These are phyloP conservation scores for Westerdykella aurantiaca DNA, from an alignment of 2,329 filamentous ascomycete genomes.

Conservation along the genomic window DNA sequence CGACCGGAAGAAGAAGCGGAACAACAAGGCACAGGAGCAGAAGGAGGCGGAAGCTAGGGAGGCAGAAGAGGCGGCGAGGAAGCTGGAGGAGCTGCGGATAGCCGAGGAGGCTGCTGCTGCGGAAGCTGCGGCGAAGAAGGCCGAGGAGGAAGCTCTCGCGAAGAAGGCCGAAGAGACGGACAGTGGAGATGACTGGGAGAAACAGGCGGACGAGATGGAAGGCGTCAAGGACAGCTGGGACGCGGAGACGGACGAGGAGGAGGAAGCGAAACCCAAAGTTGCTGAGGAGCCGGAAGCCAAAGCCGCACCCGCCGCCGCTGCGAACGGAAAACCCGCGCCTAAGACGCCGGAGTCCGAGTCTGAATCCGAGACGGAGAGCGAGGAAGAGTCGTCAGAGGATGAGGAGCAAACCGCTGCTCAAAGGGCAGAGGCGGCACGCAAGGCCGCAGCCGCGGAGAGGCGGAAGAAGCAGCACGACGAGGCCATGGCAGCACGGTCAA, in stretches of 20 bases:
- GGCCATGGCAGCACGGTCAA: conserved; percentile 82
- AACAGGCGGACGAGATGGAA: conserved; percentile 65
- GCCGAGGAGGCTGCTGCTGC: conserved; percentile 63
- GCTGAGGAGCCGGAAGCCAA: conserved; percentile 22
- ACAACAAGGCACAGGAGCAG: conserved; percentile 55
- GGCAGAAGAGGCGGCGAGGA: conserved; percentile 53
- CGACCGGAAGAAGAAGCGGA: conserved; percentile 68
- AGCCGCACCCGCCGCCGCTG: conserved; percentile 21
- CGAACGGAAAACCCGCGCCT: conserved; percentile 10
- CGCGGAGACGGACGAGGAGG: conserved; percentile 70
- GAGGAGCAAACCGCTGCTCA: conserved; percentile 70
- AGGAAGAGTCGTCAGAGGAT: conserved; percentile 62
- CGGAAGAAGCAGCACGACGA: conserved; percentile 87
- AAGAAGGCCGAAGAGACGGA: conserved; percentile 59
- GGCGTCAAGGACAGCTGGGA: conserved; percentile 95
- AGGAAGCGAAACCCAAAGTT: conserved; percentile 39
- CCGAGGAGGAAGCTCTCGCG: conserved; percentile 50
- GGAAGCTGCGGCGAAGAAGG: conserved; percentile 66
- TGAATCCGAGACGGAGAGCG: conserved; percentile 49
- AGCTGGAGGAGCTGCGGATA: conserved; percentile 49
- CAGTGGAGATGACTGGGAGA: conserved; percentile 79
- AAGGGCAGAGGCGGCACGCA: conserved; percentile 67
- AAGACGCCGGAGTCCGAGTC: conserved; percentile 39
- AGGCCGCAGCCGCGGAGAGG: conserved; percentile 82
- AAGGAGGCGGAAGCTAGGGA: conserved; percentile 40